Evolutionary conservation across 305 asterid genomes (phyloP).

Genomic region (Fraxinus platypoda): DNA sequence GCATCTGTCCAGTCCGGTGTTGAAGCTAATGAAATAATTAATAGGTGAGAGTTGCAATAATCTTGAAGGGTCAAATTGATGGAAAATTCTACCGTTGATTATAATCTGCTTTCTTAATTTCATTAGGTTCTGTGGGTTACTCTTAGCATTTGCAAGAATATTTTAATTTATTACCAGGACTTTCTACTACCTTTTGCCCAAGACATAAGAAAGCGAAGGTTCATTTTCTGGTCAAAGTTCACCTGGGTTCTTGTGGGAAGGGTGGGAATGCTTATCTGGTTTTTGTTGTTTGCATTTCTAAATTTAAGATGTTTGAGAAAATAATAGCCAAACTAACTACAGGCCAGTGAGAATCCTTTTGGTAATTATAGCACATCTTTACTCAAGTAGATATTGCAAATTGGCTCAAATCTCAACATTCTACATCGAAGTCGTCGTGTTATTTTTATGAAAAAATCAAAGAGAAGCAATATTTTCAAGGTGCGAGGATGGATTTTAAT

Average conservation of each 20-base stretch:
- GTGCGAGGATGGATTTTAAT: background rate
- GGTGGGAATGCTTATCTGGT: background rate
- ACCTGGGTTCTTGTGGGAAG: background rate
- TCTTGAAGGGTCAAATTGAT: conserved; percentile 10
- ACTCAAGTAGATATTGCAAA: background rate
- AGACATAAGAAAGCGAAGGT: background rate
- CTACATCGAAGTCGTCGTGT: background rate
- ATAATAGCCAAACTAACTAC: background rate
- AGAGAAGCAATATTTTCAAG: conserved; percentile 7
- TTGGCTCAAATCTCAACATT: background rate
- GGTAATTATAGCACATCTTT: background rate
- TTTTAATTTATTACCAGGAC: conserved; percentile 11
- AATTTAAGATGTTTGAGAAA: background rate
- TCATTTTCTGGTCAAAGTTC: conserved; percentile 10
- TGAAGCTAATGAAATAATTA: conserved; percentile 91
- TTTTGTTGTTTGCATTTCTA: conserved; percentile 2
- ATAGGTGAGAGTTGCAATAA: conserved; percentile 50
- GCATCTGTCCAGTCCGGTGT: conserved; percentile 74
- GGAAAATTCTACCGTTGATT: conserved; percentile 11
- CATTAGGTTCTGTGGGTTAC: background rate
- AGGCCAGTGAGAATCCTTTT: background rate
- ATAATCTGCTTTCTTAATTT: background rate
- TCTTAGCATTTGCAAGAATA: conserved; percentile 1
- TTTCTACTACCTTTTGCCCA: background rate
- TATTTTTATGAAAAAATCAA: background rate